These are phyloP conservation scores for Primulina tabacum DNA, from an alignment of 257 asterid species.

Conservation along the genomic window DNA sequence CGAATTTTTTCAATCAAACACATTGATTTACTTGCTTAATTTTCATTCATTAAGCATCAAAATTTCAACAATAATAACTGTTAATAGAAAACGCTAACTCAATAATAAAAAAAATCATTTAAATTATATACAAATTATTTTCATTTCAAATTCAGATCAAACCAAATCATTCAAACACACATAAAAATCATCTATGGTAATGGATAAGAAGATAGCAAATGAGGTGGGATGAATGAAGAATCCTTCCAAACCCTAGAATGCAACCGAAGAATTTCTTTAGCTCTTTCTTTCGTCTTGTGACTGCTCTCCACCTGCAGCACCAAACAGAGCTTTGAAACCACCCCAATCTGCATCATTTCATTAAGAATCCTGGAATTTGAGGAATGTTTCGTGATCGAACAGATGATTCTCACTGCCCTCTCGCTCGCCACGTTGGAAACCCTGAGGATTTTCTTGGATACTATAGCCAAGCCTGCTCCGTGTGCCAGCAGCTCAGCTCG, in stretches of 20 bases:
- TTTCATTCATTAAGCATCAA: too few relatives aligned
- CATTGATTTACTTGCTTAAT: too few relatives aligned
- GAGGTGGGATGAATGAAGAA: conserved; percentile 57
- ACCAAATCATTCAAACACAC: too few relatives aligned
- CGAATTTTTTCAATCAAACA: too few relatives aligned
- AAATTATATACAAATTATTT: neutral
- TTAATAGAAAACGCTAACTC: too few relatives aligned
- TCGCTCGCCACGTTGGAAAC: conserved; percentile 64
- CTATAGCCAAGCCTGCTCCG: conserved; percentile 65
- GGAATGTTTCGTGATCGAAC: conserved; percentile 42
- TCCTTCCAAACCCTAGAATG: conserved; percentile 78
- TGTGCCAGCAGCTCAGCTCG: conserved; percentile 66
- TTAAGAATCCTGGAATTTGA: conserved; percentile 49
- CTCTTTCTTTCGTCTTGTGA: conserved; percentile 47
- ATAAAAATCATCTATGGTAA: conserved; percentile 12
- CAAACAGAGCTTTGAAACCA: conserved; percentile 67
- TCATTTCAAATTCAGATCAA: neutral
- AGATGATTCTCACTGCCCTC: conserved; percentile 51
- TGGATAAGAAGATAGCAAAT: conserved; percentile 55
- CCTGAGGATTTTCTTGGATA: conserved; percentile 75
- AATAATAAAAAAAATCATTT: neutral
- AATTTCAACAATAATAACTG: too few relatives aligned
- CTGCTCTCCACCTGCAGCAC: conserved; percentile 55
- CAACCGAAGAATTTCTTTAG: conserved; percentile 47
- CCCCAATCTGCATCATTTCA: conserved; percentile 75